phyloP scores from a whole-genome alignment of 2,329 filamentous ascomycete genomes.

The Penicillium vulpinum region DNA sequence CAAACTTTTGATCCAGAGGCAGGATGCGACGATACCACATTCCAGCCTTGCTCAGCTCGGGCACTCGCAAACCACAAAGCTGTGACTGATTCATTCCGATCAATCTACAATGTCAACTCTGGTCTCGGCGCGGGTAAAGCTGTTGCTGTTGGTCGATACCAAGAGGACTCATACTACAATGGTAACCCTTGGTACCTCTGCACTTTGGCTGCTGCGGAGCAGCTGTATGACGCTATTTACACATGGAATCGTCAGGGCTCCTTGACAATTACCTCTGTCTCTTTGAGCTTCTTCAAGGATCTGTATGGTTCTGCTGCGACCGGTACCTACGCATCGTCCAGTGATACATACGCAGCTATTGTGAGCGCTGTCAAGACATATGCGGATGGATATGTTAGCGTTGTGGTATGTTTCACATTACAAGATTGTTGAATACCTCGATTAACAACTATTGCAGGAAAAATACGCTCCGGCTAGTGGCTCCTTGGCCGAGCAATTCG shows the following conservation, averaged over 20 bases:
- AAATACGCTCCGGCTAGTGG: constrained; percentile 30
- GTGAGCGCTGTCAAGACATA: constrained; percentile 63
- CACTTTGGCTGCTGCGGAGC: constrained; percentile 75
- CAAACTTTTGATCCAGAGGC: constrained; percentile 41
- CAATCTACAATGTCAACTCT: constrained; percentile 60
- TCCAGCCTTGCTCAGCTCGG: constrained; percentile 71
- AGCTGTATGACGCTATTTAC: constrained; percentile 73
- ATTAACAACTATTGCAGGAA: constrained; percentile 19
- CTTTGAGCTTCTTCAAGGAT: constrained; percentile 70
- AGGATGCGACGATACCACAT: constrained; percentile 53
- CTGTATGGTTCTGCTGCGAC: constrained; percentile 58
- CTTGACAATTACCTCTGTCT: constrained; percentile 64
- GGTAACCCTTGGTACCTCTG: constrained; percentile 80
- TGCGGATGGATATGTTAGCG: constrained; percentile 56
- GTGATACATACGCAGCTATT: constrained; percentile 55
- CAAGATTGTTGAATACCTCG: not conserved
- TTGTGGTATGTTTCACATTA: constrained; percentile 34
- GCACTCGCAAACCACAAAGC: constrained; percentile 75
- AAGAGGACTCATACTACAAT: constrained; percentile 72
- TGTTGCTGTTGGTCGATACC: constrained; percentile 61
- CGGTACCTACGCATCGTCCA: constrained; percentile 66
- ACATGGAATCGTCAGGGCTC: constrained; percentile 66
- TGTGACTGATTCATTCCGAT: constrained; percentile 72
- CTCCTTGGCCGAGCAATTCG: constrained; percentile 45
- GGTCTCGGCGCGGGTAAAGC: constrained; percentile 28